Evolutionary conservation across 1,284 basidiomycete genomes (phyloP), one percentile per base, ranked within the genome.

Genomic region (Boletus nobilissimus): DNA sequence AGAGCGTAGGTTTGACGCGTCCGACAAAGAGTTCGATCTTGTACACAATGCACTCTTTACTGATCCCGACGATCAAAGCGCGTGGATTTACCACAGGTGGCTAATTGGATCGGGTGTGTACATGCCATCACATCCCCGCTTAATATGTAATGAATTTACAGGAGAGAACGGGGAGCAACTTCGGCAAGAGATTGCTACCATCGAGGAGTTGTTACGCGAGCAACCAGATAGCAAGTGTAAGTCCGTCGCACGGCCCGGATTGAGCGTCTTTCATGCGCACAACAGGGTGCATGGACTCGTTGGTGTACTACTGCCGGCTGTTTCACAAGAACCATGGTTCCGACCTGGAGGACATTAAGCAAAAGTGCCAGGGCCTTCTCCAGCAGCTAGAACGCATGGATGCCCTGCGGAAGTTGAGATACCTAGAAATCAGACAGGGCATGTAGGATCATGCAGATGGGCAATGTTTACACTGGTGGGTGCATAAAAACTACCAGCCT

Each of bases 41-140:
- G 94, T 99, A 34, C 92, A 94, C 80, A 97, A 98, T 83, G 98
- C 98, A 0, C 92, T 99, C 88, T 99, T 97, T 87, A 99, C 97
- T 0, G 98, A 99, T 84, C 98, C 98, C 3, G 92, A 93, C 69
- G 98, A 99, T 86, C 97, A 99, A 86, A 97, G 96, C 78, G 97
- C 97, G 1, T 99, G 98, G 98, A 93, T 99, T 74, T 99, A 99
- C 85, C 98, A 99, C 84, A 92, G 97, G 29, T 99, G 98, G 97
- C 90, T 99, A 1, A 90, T 99, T 70, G 96, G 96, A 38, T 85
- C 90, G 76, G 93, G 96, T 94, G 81, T 48, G 76, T 69, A 80
- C 89, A 80, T 18, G 36, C 48, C 34, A 36, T 70, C 39, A 36
- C 18, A 26, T 22, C 32, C 39, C 62, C 19, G 26, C 29, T 40